Percentiles rank a stretch among this genome's conserved stretches.
phyloP scores from a whole-genome alignment of 2,329 filamentous ascomycete species.

The Fusarium oligoseptatum region DNA sequence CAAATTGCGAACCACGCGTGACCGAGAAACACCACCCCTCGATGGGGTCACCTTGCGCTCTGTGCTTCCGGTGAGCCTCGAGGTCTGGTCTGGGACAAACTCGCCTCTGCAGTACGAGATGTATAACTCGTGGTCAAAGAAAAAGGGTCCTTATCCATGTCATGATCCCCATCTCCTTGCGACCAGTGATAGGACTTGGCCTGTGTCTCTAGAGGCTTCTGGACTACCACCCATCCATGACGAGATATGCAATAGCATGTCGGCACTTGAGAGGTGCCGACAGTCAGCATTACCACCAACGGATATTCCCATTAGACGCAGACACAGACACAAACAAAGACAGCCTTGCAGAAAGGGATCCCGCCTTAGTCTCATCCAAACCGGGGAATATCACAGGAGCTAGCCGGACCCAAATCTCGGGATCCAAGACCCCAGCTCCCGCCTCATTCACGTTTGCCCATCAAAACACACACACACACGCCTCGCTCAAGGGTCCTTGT shows the following conservation, averaged over 20 bases:
- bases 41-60: slow-evolving; percentile 19
- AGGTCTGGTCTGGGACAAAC: background rate
- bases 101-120: background rate
- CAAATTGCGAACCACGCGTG: slow-evolving; percentile 43
- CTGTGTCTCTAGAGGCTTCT: background rate
- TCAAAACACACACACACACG: slow-evolving; percentile 7
- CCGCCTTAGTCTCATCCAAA: background rate
- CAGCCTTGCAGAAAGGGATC: slow-evolving; percentile 19
- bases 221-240: slow-evolving; percentile 1
- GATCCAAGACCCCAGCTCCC: slow-evolving; percentile 31
- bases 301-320: background rate
- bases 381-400: slow-evolving; percentile 17
- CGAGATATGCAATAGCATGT: background rate
- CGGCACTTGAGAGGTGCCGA: slow-evolving; percentile 10
- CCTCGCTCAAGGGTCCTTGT: background rate
- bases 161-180: background rate
- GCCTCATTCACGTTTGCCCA: slow-evolving; percentile 16
- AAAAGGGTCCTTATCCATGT: slow-evolving; percentile 6
- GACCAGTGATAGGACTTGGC: background rate
- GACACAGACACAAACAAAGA: background rate
- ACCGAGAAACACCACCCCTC: slow-evolving; percentile 15
- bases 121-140: background rate
- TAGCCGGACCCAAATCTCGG: slow-evolving; percentile 34
- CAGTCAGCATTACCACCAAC: background rate
- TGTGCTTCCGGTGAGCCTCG: slow-evolving; percentile 23